Evolutionary conservation across 2,329 filamentous ascomycete genomes (phyloP).

Genomic region (Fusarium buharicum): DNA sequence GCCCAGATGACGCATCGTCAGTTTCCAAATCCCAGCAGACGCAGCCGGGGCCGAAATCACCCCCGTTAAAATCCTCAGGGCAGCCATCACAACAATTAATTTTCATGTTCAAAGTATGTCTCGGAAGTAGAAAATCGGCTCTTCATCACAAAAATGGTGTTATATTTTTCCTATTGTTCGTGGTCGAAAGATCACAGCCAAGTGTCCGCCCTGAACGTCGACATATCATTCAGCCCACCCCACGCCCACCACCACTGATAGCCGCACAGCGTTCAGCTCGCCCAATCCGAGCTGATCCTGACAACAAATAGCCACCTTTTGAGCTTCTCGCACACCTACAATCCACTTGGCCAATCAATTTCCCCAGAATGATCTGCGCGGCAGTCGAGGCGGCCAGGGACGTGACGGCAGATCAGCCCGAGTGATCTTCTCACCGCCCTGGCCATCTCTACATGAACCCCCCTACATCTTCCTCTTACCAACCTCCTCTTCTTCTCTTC

Average conservation of each 20-base stretch:
- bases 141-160: background rate
- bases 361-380: background rate
- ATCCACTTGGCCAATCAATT: background rate
- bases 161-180: slow-evolving; percentile 1
- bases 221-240: slow-evolving; percentile 13
- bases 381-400: background rate
- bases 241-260: background rate
- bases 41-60: background rate
- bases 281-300: background rate
- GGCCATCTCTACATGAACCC: slow-evolving; percentile 4
- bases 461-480: background rate
- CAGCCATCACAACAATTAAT: slow-evolving; percentile 30
- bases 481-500: slow-evolving; percentile 4
- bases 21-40: background rate
- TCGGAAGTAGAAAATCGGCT: slow-evolving; percentile 2
- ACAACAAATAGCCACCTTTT: slow-evolving; percentile 1
- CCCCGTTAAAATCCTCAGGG: slow-evolving; percentile 18
- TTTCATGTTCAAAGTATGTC: slow-evolving; percentile 4
- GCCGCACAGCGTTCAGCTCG: background rate
- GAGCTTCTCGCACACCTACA: background rate
- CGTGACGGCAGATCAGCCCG: slow-evolving; percentile 29
- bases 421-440: slow-evolving; percentile 22
- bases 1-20: background rate
- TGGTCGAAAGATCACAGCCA: slow-evolving; percentile 15
- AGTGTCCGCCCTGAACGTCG: slow-evolving; percentile 15